Conservation (phyloP, 225 moss, liverwort and hornwort species). For the Marchantia paleacea region DNA sequence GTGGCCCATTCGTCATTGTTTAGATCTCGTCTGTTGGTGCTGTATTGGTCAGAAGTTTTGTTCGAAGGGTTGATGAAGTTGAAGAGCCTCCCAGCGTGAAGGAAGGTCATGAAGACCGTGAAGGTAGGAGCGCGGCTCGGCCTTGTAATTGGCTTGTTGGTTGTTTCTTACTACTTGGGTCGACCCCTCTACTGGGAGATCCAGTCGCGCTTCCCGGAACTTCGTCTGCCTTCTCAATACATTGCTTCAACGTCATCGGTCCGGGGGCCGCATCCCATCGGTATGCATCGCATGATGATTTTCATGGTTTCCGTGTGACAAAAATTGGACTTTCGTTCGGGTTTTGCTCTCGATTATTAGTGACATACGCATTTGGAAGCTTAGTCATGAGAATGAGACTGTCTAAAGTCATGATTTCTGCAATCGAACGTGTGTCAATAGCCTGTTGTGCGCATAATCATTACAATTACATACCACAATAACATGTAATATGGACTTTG, state of each 20-base stretch:
- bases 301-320: background rate
- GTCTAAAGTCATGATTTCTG: background rate
- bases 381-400: too few species aligned
- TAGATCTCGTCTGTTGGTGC: slow-evolving; percentile 2
- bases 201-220: slow-evolving; percentile 29
- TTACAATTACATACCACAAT: background rate
- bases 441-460: too few species aligned
- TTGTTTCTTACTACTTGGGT: slow-evolving; percentile 37
- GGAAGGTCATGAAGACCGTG: slow-evolving; percentile 30
- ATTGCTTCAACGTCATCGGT: background rate
- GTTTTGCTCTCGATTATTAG: background rate
- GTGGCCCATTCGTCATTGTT: background rate
- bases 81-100: background rate
- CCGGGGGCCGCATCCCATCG: background rate
- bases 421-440: background rate
- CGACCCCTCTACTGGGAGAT: slow-evolving; percentile 42
- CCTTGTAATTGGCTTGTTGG: slow-evolving; percentile 28
- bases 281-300: background rate
- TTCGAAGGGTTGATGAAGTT: background rate
- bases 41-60: background rate
- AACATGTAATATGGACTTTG: background rate
- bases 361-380: background rate
- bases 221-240: slow-evolving; percentile 13
- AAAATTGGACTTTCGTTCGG: background rate
- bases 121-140: slow-evolving; percentile 29